Evolutionary conservation across 2,329 filamentous ascomycete species (phyloP), one percentile per base, ranked within the genome.

Genomic region (Colletotrichum viniferum): DNA sequence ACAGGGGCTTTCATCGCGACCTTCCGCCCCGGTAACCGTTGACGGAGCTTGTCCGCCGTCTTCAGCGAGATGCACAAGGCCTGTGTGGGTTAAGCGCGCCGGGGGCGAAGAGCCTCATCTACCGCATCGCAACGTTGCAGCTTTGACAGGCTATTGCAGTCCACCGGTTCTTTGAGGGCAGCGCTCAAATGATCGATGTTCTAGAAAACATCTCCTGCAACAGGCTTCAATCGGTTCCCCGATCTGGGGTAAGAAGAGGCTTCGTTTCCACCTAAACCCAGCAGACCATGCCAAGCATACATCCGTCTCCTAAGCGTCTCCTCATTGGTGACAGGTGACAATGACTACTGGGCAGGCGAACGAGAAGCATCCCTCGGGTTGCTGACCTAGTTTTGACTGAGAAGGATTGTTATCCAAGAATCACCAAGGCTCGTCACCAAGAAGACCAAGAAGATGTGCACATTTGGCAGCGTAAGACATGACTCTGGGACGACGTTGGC

Each of bases 401-500:
- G 21, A 24, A 63, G 63, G 69, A 68, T 73, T 68, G 21, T 38
- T 12, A 71, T 63, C 69, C 73, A 75, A 75, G 73, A 73, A 48
- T 56, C 12, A 24, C 66, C 66, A 69, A 62, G 56, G 56, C 56
- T 62, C 56, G 56, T 62, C 28, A 62, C 61, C 61, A 43, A 43
- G 61, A 63, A n/a, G 7, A 43, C 61, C 61, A 63, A 63, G 34
- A 38, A 38, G 21, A 26, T 28, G 30, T 58, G 69, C 32, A n/a
- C 73, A 52, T 48, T 56, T 64, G 62, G 62, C 32, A 52, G 64
- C 73, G 63, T 64, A 43, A 73, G 63, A 64, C 69, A 66, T 76
- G 64, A 73, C 73, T 76, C 69, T 69, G 32, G 58, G 64, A 24
- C 55, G 64, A 73, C 43, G 73, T 69, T 73, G 69, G 69, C 38